Conservation (phyloP, 257 asterid species). For the Scutellaria minor region DNA sequence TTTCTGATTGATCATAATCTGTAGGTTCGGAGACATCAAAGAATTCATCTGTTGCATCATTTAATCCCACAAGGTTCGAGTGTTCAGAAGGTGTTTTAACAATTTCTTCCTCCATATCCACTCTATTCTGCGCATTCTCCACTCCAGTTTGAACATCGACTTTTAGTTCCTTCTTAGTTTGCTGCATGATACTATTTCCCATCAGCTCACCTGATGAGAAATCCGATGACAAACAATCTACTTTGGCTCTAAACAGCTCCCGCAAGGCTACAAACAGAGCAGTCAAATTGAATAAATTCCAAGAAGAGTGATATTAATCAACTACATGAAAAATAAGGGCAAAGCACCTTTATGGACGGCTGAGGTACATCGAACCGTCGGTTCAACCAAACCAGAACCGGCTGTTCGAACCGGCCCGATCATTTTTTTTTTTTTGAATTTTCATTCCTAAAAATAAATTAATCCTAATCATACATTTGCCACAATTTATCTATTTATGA, state of each 20-base stretch:
- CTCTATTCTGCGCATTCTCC: constrained; percentile 57
- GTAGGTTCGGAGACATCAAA: constrained; percentile 92
- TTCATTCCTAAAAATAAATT: too few species aligned
- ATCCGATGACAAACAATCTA: constrained; percentile 57
- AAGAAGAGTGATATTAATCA: constrained; percentile 26
- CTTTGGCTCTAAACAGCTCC: constrained; percentile 85
- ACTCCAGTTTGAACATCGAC: constrained; percentile 57
- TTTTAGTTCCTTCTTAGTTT: constrained; percentile 51
- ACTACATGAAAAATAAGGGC: constrained; percentile 17
- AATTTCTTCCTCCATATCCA: constrained; percentile 57
- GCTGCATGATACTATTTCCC: constrained; percentile 55
- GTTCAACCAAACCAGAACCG: too few species aligned
- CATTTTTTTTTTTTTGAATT: too few species aligned
- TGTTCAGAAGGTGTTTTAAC: constrained; percentile 76
- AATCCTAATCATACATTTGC: too few species aligned
- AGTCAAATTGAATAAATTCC: constrained; percentile 31
- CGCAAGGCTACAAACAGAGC: constrained; percentile 67
- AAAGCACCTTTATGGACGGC: constrained; percentile 19
- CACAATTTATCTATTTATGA: too few species aligned
- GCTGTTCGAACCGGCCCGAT: too few species aligned
- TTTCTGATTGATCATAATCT: constrained; percentile 78
- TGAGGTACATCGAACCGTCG: too few species aligned
- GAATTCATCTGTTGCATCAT: constrained; percentile 89
- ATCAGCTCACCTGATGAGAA: constrained; percentile 78
- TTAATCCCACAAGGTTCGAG: constrained; percentile 84